A percentile compares a stretch with the other conserved stretches of the same genome.
Conservation (phyloP, 2,329 filamentous ascomycete genomes). For the Thelonectria blattea region DNA sequence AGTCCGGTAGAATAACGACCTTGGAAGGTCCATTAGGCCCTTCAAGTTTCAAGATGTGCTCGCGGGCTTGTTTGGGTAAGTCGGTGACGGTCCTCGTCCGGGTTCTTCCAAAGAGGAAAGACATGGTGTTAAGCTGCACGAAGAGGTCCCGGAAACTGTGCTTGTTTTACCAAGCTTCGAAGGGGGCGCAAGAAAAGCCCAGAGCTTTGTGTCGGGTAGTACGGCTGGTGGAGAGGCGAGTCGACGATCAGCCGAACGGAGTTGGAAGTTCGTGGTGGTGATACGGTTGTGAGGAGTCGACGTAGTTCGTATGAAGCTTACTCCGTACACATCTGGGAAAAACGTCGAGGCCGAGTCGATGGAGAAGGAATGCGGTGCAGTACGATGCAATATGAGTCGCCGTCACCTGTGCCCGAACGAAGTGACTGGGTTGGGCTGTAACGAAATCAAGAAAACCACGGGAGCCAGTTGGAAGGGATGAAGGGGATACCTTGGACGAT, state of each 20-base stretch:
- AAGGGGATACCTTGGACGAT: slow-evolving; percentile 3
- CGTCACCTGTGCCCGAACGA: background rate
- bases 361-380: background rate
- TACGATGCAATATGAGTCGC: background rate
- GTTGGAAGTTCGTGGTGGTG: slow-evolving; percentile 1
- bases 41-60: slow-evolving; percentile 60
- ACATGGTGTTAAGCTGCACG: slow-evolving; percentile 46
- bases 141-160: background rate
- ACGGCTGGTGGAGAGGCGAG: slow-evolving; percentile 3
- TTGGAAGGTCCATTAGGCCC: slow-evolving; percentile 55
- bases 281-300: background rate
- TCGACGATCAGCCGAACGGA: background rate
- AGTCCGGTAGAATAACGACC: slow-evolving; percentile 41
- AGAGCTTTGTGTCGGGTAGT: background rate
- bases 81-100: slow-evolving; percentile 59
- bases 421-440: background rate
- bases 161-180: background rate
- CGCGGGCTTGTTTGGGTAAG: slow-evolving; percentile 61
- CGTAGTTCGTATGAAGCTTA: background rate
- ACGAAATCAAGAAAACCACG: slow-evolving; percentile 1
- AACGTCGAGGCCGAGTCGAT: background rate
- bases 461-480: background rate
- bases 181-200: background rate
- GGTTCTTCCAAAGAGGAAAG: slow-evolving; percentile 62
- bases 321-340: background rate